Percentiles rank a stretch among this genome's conserved stretches.
Evolutionary conservation across 495 filamentous ascomycete genomes (phyloP).

Genomic region (Lophiotrema nucula): DNA sequence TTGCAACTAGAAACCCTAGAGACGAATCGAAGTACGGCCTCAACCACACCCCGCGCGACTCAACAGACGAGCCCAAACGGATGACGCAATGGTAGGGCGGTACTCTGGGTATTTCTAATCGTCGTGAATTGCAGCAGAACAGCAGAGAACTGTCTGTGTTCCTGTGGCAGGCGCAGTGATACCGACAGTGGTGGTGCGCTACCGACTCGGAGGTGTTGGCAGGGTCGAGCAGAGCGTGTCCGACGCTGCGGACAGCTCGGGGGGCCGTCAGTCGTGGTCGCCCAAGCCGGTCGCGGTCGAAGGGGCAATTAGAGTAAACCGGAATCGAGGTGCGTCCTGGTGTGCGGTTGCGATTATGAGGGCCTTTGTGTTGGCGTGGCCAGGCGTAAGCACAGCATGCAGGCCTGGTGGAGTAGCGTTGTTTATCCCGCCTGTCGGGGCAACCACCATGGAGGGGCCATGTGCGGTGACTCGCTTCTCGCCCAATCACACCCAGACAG

Average conservation of each 20-base stretch:
- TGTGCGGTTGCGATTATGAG: not conserved
- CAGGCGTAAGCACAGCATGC: not conserved
- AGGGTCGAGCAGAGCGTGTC: conserved; percentile 23
- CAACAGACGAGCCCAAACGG: no score
- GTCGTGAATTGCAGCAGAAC: no score
- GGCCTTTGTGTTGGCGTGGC: not conserved
- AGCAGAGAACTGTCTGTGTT: no score
- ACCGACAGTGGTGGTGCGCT: not conserved
- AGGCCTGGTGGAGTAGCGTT: conserved; percentile 8
- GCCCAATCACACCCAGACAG: conserved; percentile 15
- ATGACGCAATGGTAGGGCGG: conserved; percentile 10
- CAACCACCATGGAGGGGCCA: conserved; percentile 10
- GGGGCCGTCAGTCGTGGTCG: conserved; percentile 25
- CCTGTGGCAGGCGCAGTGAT: conserved; percentile 23
- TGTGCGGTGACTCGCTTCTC: conserved; percentile 17
- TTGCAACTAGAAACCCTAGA: no score
- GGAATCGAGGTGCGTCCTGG: not conserved
- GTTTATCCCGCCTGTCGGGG: conserved; percentile 17
- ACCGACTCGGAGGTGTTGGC: conserved; percentile 28
- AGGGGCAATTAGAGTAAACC: not conserved
- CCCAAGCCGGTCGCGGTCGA: conserved; percentile 12
- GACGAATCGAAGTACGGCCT: no score
- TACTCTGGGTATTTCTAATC: conserved; percentile 19
- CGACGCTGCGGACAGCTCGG: conserved; percentile 22
- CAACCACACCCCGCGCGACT: no score